phyloP scores from a whole-genome alignment of 148 eudicot species.

The Oxyria digyna region DNA sequence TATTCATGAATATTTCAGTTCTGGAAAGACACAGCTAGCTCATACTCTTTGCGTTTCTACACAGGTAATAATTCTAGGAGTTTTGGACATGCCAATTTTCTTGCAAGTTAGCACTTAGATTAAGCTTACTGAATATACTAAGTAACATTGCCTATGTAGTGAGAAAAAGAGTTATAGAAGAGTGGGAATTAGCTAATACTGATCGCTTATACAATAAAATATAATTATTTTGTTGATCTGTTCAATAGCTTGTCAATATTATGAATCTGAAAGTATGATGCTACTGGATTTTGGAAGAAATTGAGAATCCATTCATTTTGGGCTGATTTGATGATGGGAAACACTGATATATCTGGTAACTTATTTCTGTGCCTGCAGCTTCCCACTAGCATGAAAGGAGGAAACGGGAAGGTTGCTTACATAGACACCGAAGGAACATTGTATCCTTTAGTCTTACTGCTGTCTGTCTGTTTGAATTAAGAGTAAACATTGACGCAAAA shows the following conservation, averaged over 20 bases:
- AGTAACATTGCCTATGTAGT: not conserved
- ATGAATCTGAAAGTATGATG: not conserved
- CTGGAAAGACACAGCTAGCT: slow-evolving; percentile 98
- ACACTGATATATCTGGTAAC: not conserved
- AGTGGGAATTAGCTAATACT: no score
- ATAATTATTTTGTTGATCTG: no score
- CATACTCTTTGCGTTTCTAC: slow-evolving; percentile 90
- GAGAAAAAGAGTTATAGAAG: not conserved
- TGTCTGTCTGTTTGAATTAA: slow-evolving; percentile 7
- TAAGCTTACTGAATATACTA: not conserved
- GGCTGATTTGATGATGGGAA: not conserved
- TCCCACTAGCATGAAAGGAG: slow-evolving; percentile 79
- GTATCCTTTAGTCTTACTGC: slow-evolving; percentile 63
- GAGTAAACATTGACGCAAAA: not conserved
- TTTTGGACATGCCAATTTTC: not conserved
- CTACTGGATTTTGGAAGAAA: not conserved
- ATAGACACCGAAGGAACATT: slow-evolving; percentile 98
- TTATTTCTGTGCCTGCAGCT: slow-evolving; percentile 41
- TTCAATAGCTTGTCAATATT: no score
- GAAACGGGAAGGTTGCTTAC: slow-evolving; percentile 96
- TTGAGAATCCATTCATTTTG: not conserved
- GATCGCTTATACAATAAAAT: no score
- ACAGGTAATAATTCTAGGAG: slow-evolving; percentile 33
- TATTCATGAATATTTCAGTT: slow-evolving; percentile 26
- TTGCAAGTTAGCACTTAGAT: no score